Base-by-base conservation (phyloP, 192 early-diverging fungal genomes). In the Backusella circina region DNA sequence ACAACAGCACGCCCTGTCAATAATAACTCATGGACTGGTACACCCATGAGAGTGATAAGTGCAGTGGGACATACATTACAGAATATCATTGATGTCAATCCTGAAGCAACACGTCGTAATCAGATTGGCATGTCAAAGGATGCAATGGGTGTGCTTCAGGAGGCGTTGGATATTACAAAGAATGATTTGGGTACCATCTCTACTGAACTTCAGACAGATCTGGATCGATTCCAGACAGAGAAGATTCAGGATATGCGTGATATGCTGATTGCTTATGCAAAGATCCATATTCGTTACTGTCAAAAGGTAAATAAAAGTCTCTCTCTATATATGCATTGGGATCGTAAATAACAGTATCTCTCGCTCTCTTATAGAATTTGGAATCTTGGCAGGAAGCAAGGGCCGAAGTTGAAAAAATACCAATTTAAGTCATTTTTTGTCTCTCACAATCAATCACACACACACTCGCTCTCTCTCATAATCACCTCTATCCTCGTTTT, bases 61-160 rank as follows among this genome's bases (percentile, higher is more conserved):
- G 87, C 87, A 1, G 73, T 90, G 10, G 85, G 88, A 50, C 87
- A 90, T 69, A 96, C 91, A 37, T 76, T 99, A 23, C 95, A 97
- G 79, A 94, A 95, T 0, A 90, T 98, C 74, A 96, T 98, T 83
- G 97, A 98, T 80, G 95, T 96, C 5, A 97, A 99, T 80, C 96
- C 96, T 1, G 94, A 94, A 41, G 88, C 91, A 26, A 94, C 95
- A 39, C 89, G 96, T 10, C 90, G 95, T 64, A 93, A 92, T 80
- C 93, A 91, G 70, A 96, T 99, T 50, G 93, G 94, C 18, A 93
- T 91, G 39, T 92, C 95, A 5, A 89, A 90, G 21, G 97, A 98
- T 74, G 82, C 86, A 23, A 96, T 98, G 70, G 82, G 79, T 47
- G 76, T 88, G 65, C 64, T 74, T n/a, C 73, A 74, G 32, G 38